phyloP scores from a whole-genome alignment of 148 eudicot genomes.

The Hydrangea macrophylla region DNA sequence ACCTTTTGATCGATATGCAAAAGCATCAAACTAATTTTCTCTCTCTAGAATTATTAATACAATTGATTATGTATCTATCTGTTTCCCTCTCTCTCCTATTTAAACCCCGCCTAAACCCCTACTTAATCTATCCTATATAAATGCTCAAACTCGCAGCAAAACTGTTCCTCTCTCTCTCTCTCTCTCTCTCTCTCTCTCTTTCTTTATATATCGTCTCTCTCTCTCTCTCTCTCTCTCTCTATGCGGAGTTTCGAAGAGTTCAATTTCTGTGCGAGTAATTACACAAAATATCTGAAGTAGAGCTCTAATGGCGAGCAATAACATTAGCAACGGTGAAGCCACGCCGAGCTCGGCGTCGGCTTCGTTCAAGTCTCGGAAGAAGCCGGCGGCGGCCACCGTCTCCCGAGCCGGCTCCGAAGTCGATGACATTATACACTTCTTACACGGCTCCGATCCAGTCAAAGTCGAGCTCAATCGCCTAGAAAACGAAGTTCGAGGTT shows the following conservation, averaged over 20 bases:
- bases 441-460: conserved; percentile 95
- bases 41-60: no score
- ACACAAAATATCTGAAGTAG: background rate
- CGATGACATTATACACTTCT: conserved; percentile 51
- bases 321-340: conserved; percentile 27
- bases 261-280: conserved; percentile 1
- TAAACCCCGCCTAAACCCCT: conserved; percentile 30
- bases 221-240: conserved; percentile 5
- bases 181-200: background rate
- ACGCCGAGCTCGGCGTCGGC: conserved; percentile 23
- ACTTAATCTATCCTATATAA: conserved; percentile 4
- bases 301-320: conserved; percentile 29
- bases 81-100: background rate
- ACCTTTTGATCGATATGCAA: background rate
- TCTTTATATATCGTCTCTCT: background rate
- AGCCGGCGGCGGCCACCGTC: conserved; percentile 22
- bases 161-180: background rate
- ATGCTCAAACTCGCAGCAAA: background rate
- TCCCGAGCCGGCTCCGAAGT: conserved; percentile 47
- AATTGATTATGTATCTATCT: no score
- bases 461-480: conserved; percentile 87
- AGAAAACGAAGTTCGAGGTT: conserved; percentile 87
- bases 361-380: conserved; percentile 45
- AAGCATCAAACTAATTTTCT: background rate
- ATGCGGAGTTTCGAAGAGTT: conserved; percentile 1